Evolutionary conservation across 768 basidiomycete species (phyloP).

Genomic region (Naganishia onofrii): DNA sequence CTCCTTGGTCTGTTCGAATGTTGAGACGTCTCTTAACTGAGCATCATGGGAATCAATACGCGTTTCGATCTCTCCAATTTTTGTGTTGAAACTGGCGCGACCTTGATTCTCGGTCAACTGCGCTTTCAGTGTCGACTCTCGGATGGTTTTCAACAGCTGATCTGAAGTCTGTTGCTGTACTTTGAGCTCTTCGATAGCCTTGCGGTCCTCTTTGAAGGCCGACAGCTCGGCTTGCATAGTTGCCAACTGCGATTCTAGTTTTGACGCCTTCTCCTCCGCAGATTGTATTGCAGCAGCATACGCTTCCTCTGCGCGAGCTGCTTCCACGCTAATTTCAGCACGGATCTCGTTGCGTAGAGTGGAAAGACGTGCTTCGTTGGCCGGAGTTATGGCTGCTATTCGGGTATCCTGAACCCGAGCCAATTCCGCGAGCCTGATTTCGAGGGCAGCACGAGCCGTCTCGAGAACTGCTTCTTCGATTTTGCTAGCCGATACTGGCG

Average conservation of each 20-base stretch:
- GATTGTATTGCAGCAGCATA: conserved; percentile 3
- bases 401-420: neutral
- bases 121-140: conserved; percentile 10
- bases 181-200: conserved; percentile 16
- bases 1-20: conserved; percentile 10
- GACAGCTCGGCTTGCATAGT: conserved; percentile 2
- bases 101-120: neutral
- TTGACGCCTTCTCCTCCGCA: conserved; percentile 3
- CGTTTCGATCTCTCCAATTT: neutral
- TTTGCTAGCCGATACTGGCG: neutral
- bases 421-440: neutral
- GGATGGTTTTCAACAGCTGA: conserved; percentile 6
- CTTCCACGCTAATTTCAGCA: neutral
- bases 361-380: neutral
- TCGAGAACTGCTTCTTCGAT: neutral
- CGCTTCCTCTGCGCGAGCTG: conserved; percentile 12
- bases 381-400: neutral
- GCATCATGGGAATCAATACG: neutral
- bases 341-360: conserved; percentile 8
- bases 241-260: neutral
- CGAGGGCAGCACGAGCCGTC: neutral
- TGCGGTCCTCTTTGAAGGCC: conserved; percentile 12
- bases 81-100: neutral
- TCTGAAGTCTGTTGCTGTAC: neutral
- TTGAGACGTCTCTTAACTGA: neutral